These are phyloP conservation scores for Chrysanthemum makinoi DNA, from an alignment of 129 eudicot genomes.

Conservation along the genomic window DNA sequence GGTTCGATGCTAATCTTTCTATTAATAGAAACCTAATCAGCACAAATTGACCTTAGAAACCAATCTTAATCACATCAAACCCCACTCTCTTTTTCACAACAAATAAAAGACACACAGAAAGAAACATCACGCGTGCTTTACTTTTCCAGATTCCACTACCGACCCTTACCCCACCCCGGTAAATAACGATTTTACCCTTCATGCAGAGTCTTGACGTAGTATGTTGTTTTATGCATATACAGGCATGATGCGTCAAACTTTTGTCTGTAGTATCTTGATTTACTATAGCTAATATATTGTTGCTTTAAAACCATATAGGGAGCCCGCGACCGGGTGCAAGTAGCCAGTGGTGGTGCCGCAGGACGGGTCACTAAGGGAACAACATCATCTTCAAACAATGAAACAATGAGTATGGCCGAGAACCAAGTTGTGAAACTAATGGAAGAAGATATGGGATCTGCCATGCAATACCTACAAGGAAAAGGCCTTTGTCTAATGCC, in stretches of 20 bases:
- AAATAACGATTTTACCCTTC: neutral
- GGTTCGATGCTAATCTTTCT: neutral
- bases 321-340: constrained; percentile 35
- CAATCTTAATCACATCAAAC: constrained; percentile 17
- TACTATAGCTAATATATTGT: no score
- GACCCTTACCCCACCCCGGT: neutral
- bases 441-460: constrained; percentile 98
- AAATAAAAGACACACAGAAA: constrained; percentile 48
- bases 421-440: constrained; percentile 79
- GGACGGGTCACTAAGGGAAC: constrained; percentile 37
- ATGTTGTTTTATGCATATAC: neutral
- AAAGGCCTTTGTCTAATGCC: constrained; percentile 98
- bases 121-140: constrained; percentile 65
- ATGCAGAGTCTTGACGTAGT: neutral
- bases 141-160: constrained; percentile 44
- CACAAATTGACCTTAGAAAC: neutral
- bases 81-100: constrained; percentile 28
- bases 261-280: no score
- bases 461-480: constrained; percentile 90
- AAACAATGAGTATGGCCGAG: constrained; percentile 67
- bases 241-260: no score
- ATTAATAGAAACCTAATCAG: constrained; percentile 16
- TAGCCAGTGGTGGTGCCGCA: constrained; percentile 17
- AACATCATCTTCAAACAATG: constrained; percentile 49
- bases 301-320: constrained; percentile 25